These are phyloP conservation scores for Lactarius tabidus DNA, from an alignment of 768 basidiomycete species.

Conservation along the genomic window DNA sequence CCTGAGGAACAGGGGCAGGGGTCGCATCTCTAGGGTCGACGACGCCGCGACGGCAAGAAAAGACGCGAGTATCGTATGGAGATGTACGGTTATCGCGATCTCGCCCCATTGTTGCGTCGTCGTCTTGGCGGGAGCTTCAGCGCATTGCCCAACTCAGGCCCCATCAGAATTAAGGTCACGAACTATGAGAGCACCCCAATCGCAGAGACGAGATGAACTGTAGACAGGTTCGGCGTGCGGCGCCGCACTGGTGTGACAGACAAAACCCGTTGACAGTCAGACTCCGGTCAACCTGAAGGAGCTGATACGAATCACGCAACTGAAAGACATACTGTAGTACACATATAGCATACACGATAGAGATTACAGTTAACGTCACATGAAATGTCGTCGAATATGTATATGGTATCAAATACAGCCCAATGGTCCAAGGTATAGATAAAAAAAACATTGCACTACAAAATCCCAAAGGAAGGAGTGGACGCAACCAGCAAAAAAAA, in stretches of 20 bases:
- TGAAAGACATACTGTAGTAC: constrained; percentile 2
- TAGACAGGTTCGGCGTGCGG: not conserved
- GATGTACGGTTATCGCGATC: not conserved
- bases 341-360: constrained; percentile 24
- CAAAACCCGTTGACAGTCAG: not conserved
- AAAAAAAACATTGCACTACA: constrained; percentile 15
- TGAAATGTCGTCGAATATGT: constrained; percentile 15
- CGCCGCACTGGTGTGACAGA: not conserved
- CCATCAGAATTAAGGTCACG: not conserved
- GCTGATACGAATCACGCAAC: not conserved
- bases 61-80: not conserved
- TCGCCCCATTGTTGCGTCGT: not conserved
- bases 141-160: not conserved
- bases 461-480: constrained; percentile 10
- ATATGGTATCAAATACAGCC: constrained; percentile 24
- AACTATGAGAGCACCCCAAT: not conserved
- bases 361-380: constrained; percentile 18
- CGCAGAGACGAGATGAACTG: not conserved
- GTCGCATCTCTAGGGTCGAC: not conserved
- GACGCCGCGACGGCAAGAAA: not conserved
- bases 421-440: constrained; percentile 24
- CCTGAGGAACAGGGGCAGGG: not conserved
- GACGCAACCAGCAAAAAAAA: not conserved
- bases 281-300: not conserved
- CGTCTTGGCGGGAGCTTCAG: not conserved